Evolutionary conservation across 1,139 yeast genomes (phyloP), one percentile per base, ranked within the genome.

Genomic region (Hemisphaericaspora lyxosophila): DNA sequence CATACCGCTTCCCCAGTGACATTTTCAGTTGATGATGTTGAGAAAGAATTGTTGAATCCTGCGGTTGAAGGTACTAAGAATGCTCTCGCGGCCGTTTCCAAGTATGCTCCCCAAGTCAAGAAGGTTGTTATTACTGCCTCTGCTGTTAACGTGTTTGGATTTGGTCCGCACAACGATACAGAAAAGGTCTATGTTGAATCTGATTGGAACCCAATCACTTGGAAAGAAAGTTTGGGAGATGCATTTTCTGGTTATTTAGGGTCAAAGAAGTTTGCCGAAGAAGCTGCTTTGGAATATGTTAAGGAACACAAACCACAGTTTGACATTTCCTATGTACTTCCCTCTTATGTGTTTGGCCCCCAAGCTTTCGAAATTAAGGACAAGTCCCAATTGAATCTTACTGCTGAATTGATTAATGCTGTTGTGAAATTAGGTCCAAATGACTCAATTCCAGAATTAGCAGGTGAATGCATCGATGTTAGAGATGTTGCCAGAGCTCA

Each of bases 211-310:
- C 57, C 58, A 30, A 60, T 65, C 29, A 54, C 62, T n/a, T 57
- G 63, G 54, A 66, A 64, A 34, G 53, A 51, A 41, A 64, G 64
- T 34, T 52, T 51, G 33, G 39, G 44, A 15, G 51, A 58, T 39
- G 57, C 62, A 5, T 37, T 45, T 7, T 39, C 41, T 23, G 82
- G 75, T 5, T 78, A 78, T 56, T 45, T 59, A 44, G 79, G 72
- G 1, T 75, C 82, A 5, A 78, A 78, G 55, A 72, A 64, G 64
- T 64, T 67, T 40, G 79, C 81, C 13, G 84, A 78, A 50, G 53
- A 51, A 44, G 64, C 70, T 1, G 72, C 70, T 16, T 73, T 80
- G 78, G 64, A 70, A 19, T 74, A 64, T 43, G 54, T 62, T 13
- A 51, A 60, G 51, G 37, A 39, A 5, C 55, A 63, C 33, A 60